phyloP scores from a whole-genome alignment of 2,329 filamentous ascomycete genomes.

The Sporothrix brunneoviolacea region DNA sequence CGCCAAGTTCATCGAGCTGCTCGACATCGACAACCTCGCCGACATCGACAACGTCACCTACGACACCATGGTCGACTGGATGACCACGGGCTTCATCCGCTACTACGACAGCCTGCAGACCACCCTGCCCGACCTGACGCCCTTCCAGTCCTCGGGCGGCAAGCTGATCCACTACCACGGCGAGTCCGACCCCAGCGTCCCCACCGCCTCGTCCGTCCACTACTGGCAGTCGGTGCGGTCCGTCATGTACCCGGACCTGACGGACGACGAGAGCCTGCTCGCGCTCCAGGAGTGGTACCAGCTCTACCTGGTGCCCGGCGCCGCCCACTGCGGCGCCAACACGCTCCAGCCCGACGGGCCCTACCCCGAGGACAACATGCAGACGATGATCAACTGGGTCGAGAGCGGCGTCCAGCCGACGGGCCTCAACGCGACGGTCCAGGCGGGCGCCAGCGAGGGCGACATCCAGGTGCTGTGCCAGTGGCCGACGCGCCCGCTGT shows the following conservation, averaged over 20 bases:
- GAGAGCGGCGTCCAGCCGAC: constrained; percentile 39
- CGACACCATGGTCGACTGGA: constrained; percentile 44
- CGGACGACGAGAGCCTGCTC: constrained; percentile 19
- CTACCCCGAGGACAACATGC: constrained; percentile 26
- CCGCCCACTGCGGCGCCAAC: constrained; percentile 41
- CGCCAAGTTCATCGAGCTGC: constrained; percentile 33
- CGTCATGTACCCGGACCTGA: constrained; percentile 31
- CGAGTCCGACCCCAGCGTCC: constrained; percentile 42
- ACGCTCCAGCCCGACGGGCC: constrained; percentile 34
- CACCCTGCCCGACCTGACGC: constrained; percentile 40
- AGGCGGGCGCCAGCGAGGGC: constrained; percentile 22
- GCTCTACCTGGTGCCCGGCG: constrained; percentile 41
- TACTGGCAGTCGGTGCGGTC: constrained; percentile 38
- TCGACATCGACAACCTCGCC: constrained; percentile 15
- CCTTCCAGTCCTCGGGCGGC: constrained; percentile 37
- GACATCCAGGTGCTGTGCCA: constrained; percentile 33
- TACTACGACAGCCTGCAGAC: constrained; percentile 39
- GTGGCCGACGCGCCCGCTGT: constrained; percentile 38
- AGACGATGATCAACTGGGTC: constrained; percentile 37
- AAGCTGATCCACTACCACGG: constrained; percentile 49
- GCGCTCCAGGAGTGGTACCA: constrained; percentile 33
- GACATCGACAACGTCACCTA: constrained; percentile 42
- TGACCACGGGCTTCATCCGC: constrained; percentile 39
- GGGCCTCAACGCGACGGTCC: constrained; percentile 29
- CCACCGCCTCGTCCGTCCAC: constrained; percentile 38